These are phyloP conservation scores for Cryptosporidium meleagridis DNA, from an alignment of 169 alveolate genomes.

Conservation along the genomic window DNA sequence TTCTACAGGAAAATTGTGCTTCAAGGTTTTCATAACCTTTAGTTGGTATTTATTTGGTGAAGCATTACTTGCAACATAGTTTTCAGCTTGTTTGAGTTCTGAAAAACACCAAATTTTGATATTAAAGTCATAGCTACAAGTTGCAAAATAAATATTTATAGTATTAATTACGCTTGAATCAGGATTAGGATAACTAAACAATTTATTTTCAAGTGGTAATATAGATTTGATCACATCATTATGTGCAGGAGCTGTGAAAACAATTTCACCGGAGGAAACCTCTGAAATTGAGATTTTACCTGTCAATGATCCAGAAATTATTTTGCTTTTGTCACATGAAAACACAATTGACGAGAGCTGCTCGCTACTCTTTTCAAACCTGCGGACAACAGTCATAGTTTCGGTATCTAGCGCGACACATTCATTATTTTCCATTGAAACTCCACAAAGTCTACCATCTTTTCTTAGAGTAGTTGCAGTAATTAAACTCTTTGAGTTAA, in stretches of 20 bases:
- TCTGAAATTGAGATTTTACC: slow-evolving; percentile 51
- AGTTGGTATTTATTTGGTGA: neutral
- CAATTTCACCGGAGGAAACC: slow-evolving; percentile 11
- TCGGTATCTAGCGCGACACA: slow-evolving; percentile 31
- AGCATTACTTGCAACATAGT: neutral
- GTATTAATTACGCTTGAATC: neutral
- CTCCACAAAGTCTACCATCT: slow-evolving; percentile 53
- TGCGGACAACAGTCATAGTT: slow-evolving; percentile 14
- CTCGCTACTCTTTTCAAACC: slow-evolving; percentile 24
- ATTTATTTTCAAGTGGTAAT: slow-evolving; percentile 6
- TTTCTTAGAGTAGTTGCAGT: slow-evolving; percentile 33
- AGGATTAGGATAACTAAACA: neutral
- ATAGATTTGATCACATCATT: slow-evolving; percentile 32
- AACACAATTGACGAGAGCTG: slow-evolving; percentile 9
- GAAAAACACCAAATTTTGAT: slow-evolving; percentile 52
- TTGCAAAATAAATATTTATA: slow-evolving; percentile 12
- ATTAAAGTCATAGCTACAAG: slow-evolving; percentile 64
- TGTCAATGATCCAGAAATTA: slow-evolving; percentile 29
- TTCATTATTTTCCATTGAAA: slow-evolving; percentile 24
- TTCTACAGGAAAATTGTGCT: slow-evolving; percentile 47
- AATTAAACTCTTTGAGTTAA: slow-evolving; percentile 37
- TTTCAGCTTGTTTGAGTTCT: neutral
- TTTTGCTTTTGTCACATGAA: slow-evolving; percentile 46
- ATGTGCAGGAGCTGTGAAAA: slow-evolving; percentile 8
- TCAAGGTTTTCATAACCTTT: neutral